Conservation (phyloP, 192 early-diverging fungal genomes). For the Backusella australiensis region DNA sequence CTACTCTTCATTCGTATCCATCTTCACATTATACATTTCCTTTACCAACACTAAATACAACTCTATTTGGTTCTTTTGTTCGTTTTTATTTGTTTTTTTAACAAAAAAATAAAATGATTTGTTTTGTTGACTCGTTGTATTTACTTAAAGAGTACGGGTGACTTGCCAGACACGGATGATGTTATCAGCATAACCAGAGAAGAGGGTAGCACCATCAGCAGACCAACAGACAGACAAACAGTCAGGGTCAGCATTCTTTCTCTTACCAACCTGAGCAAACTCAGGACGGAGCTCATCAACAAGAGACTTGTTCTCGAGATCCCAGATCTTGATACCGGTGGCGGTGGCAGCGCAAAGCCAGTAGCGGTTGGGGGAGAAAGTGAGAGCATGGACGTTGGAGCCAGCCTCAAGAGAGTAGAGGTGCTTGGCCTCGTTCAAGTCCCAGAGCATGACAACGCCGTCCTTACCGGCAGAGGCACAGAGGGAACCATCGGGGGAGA, state of each 20-base stretch:
- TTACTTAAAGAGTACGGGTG: slow-evolving; percentile 52
- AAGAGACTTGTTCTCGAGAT: slow-evolving; percentile 96
- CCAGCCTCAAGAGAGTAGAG: slow-evolving; percentile 98
- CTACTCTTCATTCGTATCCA: too few species aligned
- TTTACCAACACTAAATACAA: background rate
- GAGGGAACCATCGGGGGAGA: slow-evolving; percentile 99
- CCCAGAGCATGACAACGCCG: slow-evolving; percentile 99
- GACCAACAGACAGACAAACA: slow-evolving; percentile 98
- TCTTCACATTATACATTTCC: background rate
- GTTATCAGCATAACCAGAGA: slow-evolving; percentile 97
- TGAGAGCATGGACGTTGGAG: slow-evolving; percentile 93
- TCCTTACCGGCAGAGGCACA: slow-evolving; percentile 99
- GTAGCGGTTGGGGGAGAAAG: slow-evolving; percentile 99
- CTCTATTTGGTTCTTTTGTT: background rate
- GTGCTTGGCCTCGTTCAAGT: slow-evolving; percentile 99
- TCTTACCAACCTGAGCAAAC: slow-evolving; percentile 70
- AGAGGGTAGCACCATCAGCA: slow-evolving; percentile 96
- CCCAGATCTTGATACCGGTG: slow-evolving; percentile 98
- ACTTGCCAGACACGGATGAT: slow-evolving; percentile 82
- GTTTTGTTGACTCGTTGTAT: background rate
- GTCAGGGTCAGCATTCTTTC: slow-evolving; percentile 70
- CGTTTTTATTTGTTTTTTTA: background rate
- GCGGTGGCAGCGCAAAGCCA: slow-evolving; percentile 99
- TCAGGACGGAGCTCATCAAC: slow-evolving; percentile 91
- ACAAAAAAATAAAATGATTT: background rate